Evolutionary conservation across 805 yeast genomes (phyloP), one percentile per base, ranked within the genome.

Genomic region (Geotrichum ghanense): DNA sequence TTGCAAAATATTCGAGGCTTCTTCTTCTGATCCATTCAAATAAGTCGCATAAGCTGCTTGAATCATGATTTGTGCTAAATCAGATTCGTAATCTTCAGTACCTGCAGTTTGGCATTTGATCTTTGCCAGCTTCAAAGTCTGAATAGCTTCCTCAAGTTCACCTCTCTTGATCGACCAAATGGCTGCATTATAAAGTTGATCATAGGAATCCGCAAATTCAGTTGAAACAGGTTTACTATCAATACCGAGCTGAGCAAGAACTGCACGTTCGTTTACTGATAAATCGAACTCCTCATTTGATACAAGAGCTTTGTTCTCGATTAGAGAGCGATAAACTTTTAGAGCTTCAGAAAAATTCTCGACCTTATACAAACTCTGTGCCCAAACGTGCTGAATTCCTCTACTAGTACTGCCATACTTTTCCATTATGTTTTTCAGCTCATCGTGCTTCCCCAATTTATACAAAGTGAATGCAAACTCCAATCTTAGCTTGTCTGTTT

Each of bases 401-500:
- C 66, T 31, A 10, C 22, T 14, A 3, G 47, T 54, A 19, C 10
- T 52, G 53, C 5, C 52, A 34, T 20, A n/a, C 16, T 21, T 39
- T 39, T 5, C 24, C 24, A 39, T 24, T 7, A 39, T 9, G 16
- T 48, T 52, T 14, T 53, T 51, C 41, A 68, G 57, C 23, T 50
- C 51, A 4, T 53, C 66, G 25, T 71, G 59, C 42, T 71, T 57
- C 19, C 80, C 83, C 3, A 73, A 55, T 51, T 79, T 75, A 62
- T 83, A 82, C 55, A 71, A 71, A 5, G 79, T 66, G 55, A 83
- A 82, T 2, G 80, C 78, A 23, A 68, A 65, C 55, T 78, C 84
- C 44, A 75, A 56, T 4, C 56, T 51, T 34, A 45, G 34, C 26
- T 44, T 43, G 22, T 46, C 41, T 3, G 37, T n/a, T 12, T 31